Percentiles rank a stretch among this genome's conserved stretches.
phyloP scores from a whole-genome alignment of 495 filamentous ascomycete species.

The Diplogelasinospora grovesii region DNA sequence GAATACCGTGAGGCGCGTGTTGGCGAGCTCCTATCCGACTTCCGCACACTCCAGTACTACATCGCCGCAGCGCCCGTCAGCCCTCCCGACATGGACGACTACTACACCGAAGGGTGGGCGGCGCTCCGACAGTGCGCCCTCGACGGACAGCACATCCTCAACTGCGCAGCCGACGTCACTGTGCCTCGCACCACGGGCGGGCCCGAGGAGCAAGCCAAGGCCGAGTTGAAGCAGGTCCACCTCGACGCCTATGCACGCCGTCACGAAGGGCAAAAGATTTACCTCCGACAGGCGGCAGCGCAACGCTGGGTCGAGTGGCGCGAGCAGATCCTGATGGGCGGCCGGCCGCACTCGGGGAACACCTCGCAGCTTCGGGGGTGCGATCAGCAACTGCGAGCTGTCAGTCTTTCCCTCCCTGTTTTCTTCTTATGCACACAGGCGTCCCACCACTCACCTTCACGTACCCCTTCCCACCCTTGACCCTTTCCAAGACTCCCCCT shows the following conservation, averaged over 20 bases:
- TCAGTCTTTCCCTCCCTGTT: slow-evolving; percentile 29
- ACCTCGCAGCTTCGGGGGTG: slow-evolving; percentile 50
- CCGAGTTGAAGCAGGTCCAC: slow-evolving; percentile 71
- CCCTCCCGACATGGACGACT: slow-evolving; percentile 56
- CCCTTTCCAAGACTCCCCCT: too few relatives aligned
- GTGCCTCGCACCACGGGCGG: slow-evolving; percentile 49
- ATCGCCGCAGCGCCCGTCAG: slow-evolving; percentile 63
- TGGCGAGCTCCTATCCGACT: slow-evolving; percentile 78
- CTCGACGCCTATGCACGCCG: slow-evolving; percentile 72
- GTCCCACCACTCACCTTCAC: slow-evolving; percentile 2
- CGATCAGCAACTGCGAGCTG: slow-evolving; percentile 55
- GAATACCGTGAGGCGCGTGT: slow-evolving; percentile 74
- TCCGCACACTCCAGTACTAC: slow-evolving; percentile 72
- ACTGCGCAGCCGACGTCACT: slow-evolving; percentile 57
- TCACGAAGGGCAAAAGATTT: slow-evolving; percentile 81
- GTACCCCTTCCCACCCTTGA: neutral
- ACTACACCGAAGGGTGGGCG: slow-evolving; percentile 71
- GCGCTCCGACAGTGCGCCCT: slow-evolving; percentile 67
- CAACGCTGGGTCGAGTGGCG: slow-evolving; percentile 75
- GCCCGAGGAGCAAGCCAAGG: slow-evolving; percentile 63
- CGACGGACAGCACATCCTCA: slow-evolving; percentile 69
- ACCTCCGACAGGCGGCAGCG: slow-evolving; percentile 69
- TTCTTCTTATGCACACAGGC: too few relatives aligned
- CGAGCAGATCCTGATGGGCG: slow-evolving; percentile 57
- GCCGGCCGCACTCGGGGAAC: slow-evolving; percentile 52